Evolutionary conservation across 2,329 filamentous ascomycete species (phyloP).

Genomic region (Sporothrix curviconia): DNA sequence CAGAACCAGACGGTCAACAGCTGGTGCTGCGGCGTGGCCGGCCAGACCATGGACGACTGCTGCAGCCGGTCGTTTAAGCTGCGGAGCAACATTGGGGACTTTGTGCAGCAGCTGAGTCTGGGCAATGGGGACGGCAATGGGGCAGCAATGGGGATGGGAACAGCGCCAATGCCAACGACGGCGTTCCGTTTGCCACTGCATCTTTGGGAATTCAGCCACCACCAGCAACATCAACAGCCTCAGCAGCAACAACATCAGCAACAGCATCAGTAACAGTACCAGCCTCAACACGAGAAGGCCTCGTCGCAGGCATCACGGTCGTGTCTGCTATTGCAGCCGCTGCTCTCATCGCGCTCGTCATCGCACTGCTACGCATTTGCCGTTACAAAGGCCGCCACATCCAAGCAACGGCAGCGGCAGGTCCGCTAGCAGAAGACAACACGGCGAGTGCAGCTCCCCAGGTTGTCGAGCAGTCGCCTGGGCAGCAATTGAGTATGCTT

Average conservation of each 20-base stretch:
- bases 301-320: conserved; percentile 11
- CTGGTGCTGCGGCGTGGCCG: conserved; percentile 20
- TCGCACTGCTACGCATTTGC: background rate
- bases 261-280: background rate
- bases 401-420: too few species aligned
- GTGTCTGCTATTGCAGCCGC: conserved; percentile 11
- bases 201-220: too few species aligned
- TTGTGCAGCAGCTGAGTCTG: conserved; percentile 15
- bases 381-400: too few species aligned
- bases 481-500: background rate
- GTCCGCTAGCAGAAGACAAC: background rate
- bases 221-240: background rate
- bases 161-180: background rate
- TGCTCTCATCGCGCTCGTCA: background rate
- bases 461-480: background rate
- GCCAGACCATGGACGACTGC: conserved; percentile 18
- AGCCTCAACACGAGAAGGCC: background rate
- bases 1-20: conserved; percentile 18
- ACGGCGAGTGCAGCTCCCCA: background rate
- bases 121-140: background rate
- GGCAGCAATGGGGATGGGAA: background rate
- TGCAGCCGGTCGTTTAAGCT: conserved; percentile 19
- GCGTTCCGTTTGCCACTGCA: background rate
- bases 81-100: conserved; percentile 17
- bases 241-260: background rate